phyloP scores from a whole-genome alignment of 371 early-diverging fungal species.

The Mucor irregularis region DNA sequence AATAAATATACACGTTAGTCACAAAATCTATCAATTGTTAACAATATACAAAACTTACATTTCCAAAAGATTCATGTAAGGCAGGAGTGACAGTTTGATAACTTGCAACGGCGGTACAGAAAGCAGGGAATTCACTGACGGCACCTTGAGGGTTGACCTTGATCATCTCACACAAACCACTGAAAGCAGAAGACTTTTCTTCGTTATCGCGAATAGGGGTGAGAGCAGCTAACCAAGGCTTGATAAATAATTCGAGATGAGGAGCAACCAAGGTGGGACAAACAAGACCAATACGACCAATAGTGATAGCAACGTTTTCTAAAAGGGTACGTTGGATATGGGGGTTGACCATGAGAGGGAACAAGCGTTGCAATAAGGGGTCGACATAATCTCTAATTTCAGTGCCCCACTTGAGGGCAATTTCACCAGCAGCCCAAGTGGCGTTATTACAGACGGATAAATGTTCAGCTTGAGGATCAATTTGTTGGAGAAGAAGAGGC shows the following conservation, averaged over 20 bases:
- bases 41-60: slow-evolving; percentile 36
- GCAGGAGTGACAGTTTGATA: slow-evolving; percentile 64
- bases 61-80: slow-evolving; percentile 70
- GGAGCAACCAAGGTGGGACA: slow-evolving; percentile 82
- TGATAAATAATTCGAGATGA: slow-evolving; percentile 72
- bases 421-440: slow-evolving; percentile 93
- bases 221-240: slow-evolving; percentile 75
- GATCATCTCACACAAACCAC: slow-evolving; percentile 89
- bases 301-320: slow-evolving; percentile 94
- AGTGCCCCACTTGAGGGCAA: slow-evolving; percentile 73
- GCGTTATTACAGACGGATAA: slow-evolving; percentile 89
- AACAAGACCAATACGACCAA: slow-evolving; percentile 88
- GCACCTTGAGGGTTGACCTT: slow-evolving; percentile 85
- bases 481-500: slow-evolving; percentile 72
- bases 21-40: no score
- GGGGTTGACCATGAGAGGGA: slow-evolving; percentile 73
- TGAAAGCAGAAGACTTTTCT: slow-evolving; percentile 94
- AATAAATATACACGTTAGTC: not conserved
- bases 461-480: slow-evolving; percentile 65
- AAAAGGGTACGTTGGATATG: slow-evolving; percentile 70
- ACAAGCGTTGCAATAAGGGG: slow-evolving; percentile 77
- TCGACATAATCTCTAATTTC: slow-evolving; percentile 74
- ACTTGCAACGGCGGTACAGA: slow-evolving; percentile 73
- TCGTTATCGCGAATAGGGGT: slow-evolving; percentile 80
- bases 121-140: slow-evolving; percentile 63